These are phyloP conservation scores for Pseudozyma tsukubaensis DNA, from an alignment of 1,284 basidiomycete species.

Conservation along the genomic window DNA sequence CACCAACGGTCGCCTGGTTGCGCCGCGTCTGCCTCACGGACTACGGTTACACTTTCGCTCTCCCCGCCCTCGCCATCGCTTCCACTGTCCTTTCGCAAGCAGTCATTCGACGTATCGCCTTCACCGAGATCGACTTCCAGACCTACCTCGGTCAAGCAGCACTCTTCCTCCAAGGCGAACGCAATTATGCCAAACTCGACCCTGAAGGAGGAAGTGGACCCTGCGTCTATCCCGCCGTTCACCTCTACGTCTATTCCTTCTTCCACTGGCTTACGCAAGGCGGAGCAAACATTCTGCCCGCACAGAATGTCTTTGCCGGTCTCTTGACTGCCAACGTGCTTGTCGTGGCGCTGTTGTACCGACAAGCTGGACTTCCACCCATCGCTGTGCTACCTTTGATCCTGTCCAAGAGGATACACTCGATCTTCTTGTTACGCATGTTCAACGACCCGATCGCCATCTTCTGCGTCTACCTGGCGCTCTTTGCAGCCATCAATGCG, in stretches of 20 bases:
- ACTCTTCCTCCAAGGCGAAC: constrained; percentile 82
- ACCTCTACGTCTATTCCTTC: constrained; percentile 84
- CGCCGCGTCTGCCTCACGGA: constrained; percentile 38
- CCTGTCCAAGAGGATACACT: constrained; percentile 91
- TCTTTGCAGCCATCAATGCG: constrained; percentile 73
- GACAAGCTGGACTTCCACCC: constrained; percentile 51
- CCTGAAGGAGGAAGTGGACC: constrained; percentile 87
- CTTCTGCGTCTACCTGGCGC: constrained; percentile 71
- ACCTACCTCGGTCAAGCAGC: constrained; percentile 90
- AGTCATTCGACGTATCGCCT: constrained; percentile 39
- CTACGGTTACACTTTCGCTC: constrained; percentile 31
- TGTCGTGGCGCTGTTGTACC: constrained; percentile 55
- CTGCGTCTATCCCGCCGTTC: constrained; percentile 94
- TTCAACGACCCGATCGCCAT: constrained; percentile 96
- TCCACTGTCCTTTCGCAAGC: constrained; percentile 20
- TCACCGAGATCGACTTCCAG: constrained; percentile 97
- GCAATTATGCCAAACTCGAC: constrained; percentile 82
- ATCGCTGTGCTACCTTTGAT: constrained; percentile 78
- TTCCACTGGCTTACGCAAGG: constrained; percentile 77
- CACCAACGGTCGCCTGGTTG: constrained; percentile 21
- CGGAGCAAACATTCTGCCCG: constrained; percentile 75
- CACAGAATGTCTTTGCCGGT: constrained; percentile 66
- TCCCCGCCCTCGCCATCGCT: constrained; percentile 27
- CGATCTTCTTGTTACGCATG: constrained; percentile 88
- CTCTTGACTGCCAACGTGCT: constrained; percentile 52